Evolutionary conservation across 2,329 filamentous ascomycete species (phyloP), one percentile per base, ranked within the genome.

Genomic region (Beauveria varroae): DNA sequence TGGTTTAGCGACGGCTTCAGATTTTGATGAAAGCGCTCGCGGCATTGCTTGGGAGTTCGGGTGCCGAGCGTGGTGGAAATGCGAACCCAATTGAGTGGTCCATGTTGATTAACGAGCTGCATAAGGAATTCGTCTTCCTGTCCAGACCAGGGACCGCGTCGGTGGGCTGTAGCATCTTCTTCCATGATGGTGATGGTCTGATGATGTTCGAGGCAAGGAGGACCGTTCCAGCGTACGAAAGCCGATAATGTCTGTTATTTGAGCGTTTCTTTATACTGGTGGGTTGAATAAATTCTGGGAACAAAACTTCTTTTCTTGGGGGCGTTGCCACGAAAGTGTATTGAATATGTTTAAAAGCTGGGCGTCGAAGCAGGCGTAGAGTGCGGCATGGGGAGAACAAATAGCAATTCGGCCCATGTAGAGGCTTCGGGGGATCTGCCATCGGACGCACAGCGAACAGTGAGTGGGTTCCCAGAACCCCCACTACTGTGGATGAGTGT

Each of bases 21-120:
- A 73, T 97, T 96, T 71, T 98, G 93, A 71, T 96, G 91, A 71
- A 90, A 98, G 53, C 93, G 84, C 77, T 98, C 93, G 62, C 93
- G 86, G 74, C 93, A 98, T 78, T 98, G 93, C 79, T 98, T 98
- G 58, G 93, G 89, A 26, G 91, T 91, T 64, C 93, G 85, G 28
- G 89, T 87, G 63, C 84, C 82, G 68, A 97, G 86, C 66, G 86
- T 81, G 60, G 86, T 79, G 34, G 93, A 86, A 69, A 97, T 96
- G 65, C 86, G 84, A 16, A 96, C 91, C 93, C 93, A 98, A 81
- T 96, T 95, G 72, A 89, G 83, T 37, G 89, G 82, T 37, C 90
- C 90, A 73, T 90, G 86, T 57, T 81, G 79, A 53, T 83, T 79
- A 64, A 96, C 89, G 26, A 93, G 83, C 63, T 84, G 79, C 66